Percentiles rank a stretch among this genome's conserved stretches.
phyloP scores from a whole-genome alignment of 345 rosid genomes.

The Sisymbrium irio region DNA sequence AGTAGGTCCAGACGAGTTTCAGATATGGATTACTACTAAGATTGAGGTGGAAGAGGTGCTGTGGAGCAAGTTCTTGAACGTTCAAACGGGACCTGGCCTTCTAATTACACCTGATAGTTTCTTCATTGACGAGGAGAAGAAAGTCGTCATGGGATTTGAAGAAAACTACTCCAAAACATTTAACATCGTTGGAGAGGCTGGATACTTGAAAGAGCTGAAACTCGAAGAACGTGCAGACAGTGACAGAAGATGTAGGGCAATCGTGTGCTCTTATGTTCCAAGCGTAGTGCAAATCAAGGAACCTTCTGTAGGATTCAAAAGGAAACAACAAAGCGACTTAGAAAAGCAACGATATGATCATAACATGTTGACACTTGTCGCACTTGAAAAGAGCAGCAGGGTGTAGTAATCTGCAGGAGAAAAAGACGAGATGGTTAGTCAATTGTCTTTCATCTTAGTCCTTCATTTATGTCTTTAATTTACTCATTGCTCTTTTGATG shows the following conservation, averaged over 20 bases:
- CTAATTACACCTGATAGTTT: background rate
- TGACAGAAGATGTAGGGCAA: background rate
- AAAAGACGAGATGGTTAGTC: too few relatives aligned
- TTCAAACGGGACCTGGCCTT: too few relatives aligned
- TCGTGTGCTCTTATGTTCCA: background rate
- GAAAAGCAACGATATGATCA: background rate
- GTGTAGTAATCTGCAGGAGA: too few relatives aligned
- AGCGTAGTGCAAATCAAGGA: background rate
- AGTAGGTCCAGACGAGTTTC: background rate
- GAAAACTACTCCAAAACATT: background rate
- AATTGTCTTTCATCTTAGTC: too few relatives aligned
- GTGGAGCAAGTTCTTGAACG: background rate
- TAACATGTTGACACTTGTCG: background rate
- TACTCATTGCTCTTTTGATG: too few relatives aligned
- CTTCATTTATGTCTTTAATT: too few relatives aligned
- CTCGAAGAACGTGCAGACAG: background rate
- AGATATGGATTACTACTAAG: background rate
- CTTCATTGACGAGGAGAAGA: background rate
- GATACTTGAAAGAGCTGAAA: background rate
- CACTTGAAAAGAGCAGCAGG: too few relatives aligned
- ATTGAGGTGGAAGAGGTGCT: background rate
- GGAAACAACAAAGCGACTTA: background rate
- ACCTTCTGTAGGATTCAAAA: background rate
- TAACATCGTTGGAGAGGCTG: background rate
- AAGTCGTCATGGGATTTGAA: background rate